These are phyloP conservation scores for Coriaria nepalensis DNA, from an alignment of 306 rosid species.

Conservation along the genomic window DNA sequence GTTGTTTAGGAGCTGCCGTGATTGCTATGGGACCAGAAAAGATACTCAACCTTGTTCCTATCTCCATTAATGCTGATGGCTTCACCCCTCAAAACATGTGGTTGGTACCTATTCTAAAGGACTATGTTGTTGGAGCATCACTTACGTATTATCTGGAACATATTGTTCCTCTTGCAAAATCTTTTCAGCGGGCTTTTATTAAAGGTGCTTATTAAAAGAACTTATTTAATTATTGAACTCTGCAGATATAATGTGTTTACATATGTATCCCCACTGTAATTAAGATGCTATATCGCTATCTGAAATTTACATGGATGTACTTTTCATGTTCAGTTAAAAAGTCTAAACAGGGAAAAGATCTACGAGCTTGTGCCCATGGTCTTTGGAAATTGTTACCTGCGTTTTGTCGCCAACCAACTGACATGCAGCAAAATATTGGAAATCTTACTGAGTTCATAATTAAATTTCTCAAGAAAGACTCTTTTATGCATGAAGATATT, in stretches of 20 bases:
- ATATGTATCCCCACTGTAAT: no score
- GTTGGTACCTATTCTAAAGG: slow-evolving; percentile 66
- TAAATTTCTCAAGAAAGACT: slow-evolving; percentile 60
- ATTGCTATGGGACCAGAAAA: slow-evolving; percentile 80
- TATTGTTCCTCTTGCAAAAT: slow-evolving; percentile 74
- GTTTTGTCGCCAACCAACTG: slow-evolving; percentile 73
- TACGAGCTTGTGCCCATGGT: slow-evolving; percentile 40
- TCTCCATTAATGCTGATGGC: slow-evolving; percentile 38
- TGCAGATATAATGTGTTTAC: no score
- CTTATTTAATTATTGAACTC: no score
- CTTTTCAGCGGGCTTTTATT: slow-evolving; percentile 53
- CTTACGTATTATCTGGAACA: slow-evolving; percentile 56
- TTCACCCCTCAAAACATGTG: slow-evolving; percentile 51
- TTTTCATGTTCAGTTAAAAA: slow-evolving; percentile 39
- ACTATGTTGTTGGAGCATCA: slow-evolving; percentile 63
- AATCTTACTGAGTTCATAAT: slow-evolving; percentile 34
- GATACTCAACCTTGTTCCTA: slow-evolving; percentile 50
- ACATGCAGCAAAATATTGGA: slow-evolving; percentile 35
- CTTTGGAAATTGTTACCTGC: slow-evolving; percentile 70
- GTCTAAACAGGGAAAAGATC: slow-evolving; percentile 32
- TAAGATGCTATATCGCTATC: no score
- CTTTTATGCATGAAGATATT: slow-evolving; percentile 57
- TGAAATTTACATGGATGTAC: no score
- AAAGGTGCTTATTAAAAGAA: slow-evolving; percentile 76
- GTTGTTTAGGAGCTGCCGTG: slow-evolving; percentile 75